Base-by-base conservation (phyloP, 495 filamentous ascomycete genomes). In the Recurvomyces mirabilis region DNA sequence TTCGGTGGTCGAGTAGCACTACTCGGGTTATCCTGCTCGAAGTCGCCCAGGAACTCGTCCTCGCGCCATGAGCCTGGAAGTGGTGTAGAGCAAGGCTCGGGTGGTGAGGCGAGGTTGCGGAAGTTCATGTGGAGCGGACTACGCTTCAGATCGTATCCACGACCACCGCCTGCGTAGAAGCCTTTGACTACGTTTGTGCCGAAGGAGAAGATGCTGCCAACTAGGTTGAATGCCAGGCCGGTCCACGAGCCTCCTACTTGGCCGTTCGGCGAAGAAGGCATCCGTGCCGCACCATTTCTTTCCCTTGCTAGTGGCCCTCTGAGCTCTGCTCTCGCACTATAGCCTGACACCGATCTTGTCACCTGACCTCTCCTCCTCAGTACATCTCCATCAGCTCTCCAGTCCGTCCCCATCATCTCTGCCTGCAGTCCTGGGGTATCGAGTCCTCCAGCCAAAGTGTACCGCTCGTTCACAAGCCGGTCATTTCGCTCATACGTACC, bases 81-180 rank as follows among this genome's bases (percentile, higher is more conserved):
- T 6, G 55, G 56, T 10, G 59, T 62, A n/a, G 40, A 32, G n/a
- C 17, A 30, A 1, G 26, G 21, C 17, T 24, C 20, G 4, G 28
- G 28, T 15, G 35, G 25, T 18, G 12, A 22, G 25, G 21, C 12
- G 12, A 32, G 21, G 18, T 18, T 23, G 14, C 25, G 28, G 13
- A 37, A 13, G 13, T 32, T 15, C 13, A 26, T 24, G 28, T 18
- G 35, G 15, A 26, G 13, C 10, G 23, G 5, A 23, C 24, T 33
- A 15, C 24, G 42, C 33, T 32, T 22, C 23, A 54, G 60, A 7
- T 71, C 65, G 54, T 86, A 93, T 12, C 77, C 81, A 28, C 65
- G 68, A 4, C 87, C 87, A 14, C 82, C 86, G 19, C 85, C 87
- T 12, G 86, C 82, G 43, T 88, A 79, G 62, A 94, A 94, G 0